Evolutionary conservation across 2,329 filamentous ascomycete species (phyloP).

Genomic region (Penicillium sp.): DNA sequence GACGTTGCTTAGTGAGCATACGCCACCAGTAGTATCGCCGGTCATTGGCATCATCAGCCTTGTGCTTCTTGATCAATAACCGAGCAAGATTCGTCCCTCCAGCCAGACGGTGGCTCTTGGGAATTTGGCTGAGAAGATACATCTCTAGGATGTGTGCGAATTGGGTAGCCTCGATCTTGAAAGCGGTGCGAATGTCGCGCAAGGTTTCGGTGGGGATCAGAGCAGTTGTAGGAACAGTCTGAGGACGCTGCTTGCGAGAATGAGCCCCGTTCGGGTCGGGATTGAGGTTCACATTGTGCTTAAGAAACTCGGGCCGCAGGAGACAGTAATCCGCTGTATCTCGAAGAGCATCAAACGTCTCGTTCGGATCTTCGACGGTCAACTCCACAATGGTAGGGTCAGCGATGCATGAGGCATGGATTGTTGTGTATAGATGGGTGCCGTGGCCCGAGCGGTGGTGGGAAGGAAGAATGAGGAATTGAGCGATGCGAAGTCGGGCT

Average conservation of each 20-base stretch:
- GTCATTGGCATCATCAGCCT: conserved; percentile 54
- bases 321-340: conserved; percentile 60
- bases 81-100: conserved; percentile 52
- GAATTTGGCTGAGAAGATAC: conserved; percentile 59
- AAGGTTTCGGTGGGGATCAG: conserved; percentile 54
- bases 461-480: conserved; percentile 86
- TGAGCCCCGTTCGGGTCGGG: conserved; percentile 39
- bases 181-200: conserved; percentile 49
- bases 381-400: conserved; percentile 72
- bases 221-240: conserved; percentile 50
- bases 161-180: conserved; percentile 61
- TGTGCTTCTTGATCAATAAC: conserved; percentile 47
- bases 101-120: conserved; percentile 46
- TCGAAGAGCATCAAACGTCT: conserved; percentile 63
- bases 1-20: conserved; percentile 60
- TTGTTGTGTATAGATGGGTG: conserved; percentile 72
- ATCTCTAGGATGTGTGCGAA: conserved; percentile 63
- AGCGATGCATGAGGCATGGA: conserved; percentile 67
- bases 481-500: conserved; percentile 79
- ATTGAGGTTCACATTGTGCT: conserved; percentile 50
- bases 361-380: conserved; percentile 88
- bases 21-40: conserved; percentile 65
- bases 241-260: conserved; percentile 37
- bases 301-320: conserved; percentile 52
- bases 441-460: conserved; percentile 82